A percentile compares a stretch with the other conserved stretches of the same genome.
Conservation (phyloP, 73 alveolate species). For the Paramecium bursaria region DNA sequence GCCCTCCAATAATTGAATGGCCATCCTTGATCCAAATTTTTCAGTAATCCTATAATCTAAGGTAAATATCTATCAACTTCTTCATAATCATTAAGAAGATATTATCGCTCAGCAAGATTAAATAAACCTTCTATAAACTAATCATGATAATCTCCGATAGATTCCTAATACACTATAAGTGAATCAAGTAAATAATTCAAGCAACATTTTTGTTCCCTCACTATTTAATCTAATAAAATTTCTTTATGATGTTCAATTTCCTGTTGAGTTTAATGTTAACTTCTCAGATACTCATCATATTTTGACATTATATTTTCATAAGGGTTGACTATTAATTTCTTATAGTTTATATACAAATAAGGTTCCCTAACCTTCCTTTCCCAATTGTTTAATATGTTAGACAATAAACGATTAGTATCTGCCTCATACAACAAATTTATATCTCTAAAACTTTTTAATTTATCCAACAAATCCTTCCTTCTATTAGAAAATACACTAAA, state of each 20-base stretch:
- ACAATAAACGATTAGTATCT: conserved; percentile 12
- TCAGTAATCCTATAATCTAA: conserved; percentile 6
- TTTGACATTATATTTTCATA: too few species aligned
- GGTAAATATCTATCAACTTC: background rate
- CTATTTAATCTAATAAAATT: conserved; percentile 8
- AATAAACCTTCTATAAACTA: conserved; percentile 6
- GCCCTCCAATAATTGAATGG: conserved; percentile 14
- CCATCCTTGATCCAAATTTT: background rate
- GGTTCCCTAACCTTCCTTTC: background rate
- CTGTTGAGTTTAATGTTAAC: background rate
- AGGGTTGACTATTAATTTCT: too few species aligned
- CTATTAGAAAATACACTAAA: background rate
- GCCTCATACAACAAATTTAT: conserved; percentile 9
- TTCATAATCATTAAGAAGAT: background rate
- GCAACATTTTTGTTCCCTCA: background rate
- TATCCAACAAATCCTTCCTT: background rate
- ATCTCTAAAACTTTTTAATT: conserved; percentile 8
- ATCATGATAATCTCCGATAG: conserved; percentile 36
- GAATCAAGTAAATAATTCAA: conserved; percentile 4
- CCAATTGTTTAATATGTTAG: conserved; percentile 11
- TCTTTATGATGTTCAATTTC: background rate
- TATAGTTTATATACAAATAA: background rate
- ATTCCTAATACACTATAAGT: conserved; percentile 8
- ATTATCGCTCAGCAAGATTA: conserved; percentile 6
- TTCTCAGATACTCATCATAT: too few species aligned